Evolutionary conservation across 306 rosid species (phyloP).

Genomic region (Dalbergia cultrata): DNA sequence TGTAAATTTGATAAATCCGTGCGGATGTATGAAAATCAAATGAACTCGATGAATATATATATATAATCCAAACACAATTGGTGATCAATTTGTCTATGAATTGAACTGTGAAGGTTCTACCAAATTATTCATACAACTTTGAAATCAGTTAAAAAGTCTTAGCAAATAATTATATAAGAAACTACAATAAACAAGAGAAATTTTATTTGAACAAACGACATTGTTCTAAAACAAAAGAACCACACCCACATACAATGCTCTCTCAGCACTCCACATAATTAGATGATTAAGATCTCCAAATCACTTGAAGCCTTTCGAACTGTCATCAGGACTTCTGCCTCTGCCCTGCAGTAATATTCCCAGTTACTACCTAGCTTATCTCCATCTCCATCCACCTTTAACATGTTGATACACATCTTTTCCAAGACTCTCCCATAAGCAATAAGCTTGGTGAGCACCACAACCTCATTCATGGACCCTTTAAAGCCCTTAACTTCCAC

Average conservation of each 20-base stretch:
- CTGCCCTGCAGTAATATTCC: neutral
- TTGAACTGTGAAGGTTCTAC: neutral
- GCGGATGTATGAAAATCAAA: too few relatives aligned
- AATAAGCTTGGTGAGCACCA: neutral
- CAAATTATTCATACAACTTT: neutral
- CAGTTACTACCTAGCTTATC: neutral
- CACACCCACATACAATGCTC: too few relatives aligned
- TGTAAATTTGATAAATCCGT: too few relatives aligned
- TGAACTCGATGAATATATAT: too few relatives aligned
- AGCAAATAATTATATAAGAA: too few relatives aligned
- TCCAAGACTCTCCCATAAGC: neutral
- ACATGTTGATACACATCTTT: neutral
- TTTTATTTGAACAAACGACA: too few relatives aligned
- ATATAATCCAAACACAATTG: too few relatives aligned
- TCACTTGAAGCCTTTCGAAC: neutral
- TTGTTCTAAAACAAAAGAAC: too few relatives aligned
- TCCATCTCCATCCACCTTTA: too few relatives aligned
- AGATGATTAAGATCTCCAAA: conserved; percentile 27
- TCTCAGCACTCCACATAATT: neutral
- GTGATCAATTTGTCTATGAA: neutral
- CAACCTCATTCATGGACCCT: neutral
- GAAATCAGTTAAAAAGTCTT: neutral
- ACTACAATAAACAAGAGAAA: too few relatives aligned
- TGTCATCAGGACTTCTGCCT: neutral
- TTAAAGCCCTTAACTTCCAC: conserved; percentile 31